Evolutionary conservation across 2,329 filamentous ascomycete genomes (phyloP).

Genomic region (Fusarium redolens): DNA sequence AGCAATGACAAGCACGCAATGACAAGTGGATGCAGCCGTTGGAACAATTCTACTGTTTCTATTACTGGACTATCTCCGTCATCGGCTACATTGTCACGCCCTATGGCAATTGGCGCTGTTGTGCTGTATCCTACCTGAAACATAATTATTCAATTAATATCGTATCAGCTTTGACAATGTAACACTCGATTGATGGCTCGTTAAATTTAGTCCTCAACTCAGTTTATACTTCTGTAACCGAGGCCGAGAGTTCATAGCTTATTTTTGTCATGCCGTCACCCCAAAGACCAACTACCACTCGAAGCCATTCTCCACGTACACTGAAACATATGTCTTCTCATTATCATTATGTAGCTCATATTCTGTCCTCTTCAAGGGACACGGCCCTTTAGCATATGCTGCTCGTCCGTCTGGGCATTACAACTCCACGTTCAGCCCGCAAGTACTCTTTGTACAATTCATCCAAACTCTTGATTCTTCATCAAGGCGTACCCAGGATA

Average conservation of each 20-base stretch:
- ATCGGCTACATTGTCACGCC: conserved; percentile 22
- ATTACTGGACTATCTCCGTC: conserved; percentile 22
- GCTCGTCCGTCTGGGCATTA: conserved; percentile 2
- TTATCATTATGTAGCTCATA: conserved; percentile 43
- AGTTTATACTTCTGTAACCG: background rate
- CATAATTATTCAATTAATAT: background rate
- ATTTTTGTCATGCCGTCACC: background rate
- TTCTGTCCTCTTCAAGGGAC: conserved; percentile 24
- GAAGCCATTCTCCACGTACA: background rate
- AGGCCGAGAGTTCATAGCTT: background rate
- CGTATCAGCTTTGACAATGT: background rate
- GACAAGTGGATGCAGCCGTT: conserved; percentile 6
- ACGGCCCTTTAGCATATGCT: conserved; percentile 12
- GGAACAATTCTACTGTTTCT: background rate
- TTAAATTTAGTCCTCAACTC: background rate
- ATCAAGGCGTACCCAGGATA: conserved; percentile 30
- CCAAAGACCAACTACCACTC: background rate
- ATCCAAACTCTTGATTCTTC: conserved; percentile 25
- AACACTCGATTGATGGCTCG: background rate
- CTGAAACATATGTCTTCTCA: conserved; percentile 35
- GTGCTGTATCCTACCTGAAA: background rate
- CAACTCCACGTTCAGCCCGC: background rate
- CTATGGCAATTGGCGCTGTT: background rate
- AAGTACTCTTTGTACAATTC: conserved; percentile 4
- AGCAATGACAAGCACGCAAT: conserved; percentile 37